Evolutionary conservation across 2,329 filamentous ascomycete species (phyloP), one percentile per base, ranked within the genome.

Genomic region (Macroventuria anomochaeta): DNA sequence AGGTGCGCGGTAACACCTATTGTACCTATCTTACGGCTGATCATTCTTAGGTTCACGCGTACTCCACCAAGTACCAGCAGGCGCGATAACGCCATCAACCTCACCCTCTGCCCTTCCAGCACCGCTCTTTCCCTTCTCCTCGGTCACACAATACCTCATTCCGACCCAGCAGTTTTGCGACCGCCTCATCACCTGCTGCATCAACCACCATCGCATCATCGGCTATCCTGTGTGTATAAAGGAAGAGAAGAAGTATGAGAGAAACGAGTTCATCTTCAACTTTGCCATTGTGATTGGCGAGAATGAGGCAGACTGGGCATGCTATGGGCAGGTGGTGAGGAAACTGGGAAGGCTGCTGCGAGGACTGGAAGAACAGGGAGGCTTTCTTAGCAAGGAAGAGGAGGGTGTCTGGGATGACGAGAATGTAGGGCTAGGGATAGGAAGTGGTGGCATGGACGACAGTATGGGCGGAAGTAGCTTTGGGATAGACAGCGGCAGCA

Each of bases 211-310:
- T 75, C 86, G 88, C 53, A 86, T 99, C 49, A 83, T 99, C 28
- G 91, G 93, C 13, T 91, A 92, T 67, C 95, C 95, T 0, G 88
- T 97, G 46, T 93, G 91, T 71, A 91, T 97, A 70, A 63, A 72
- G 10, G 85, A 92, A 60, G 83, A 87, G 49, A 88, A 88, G 64
- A 88, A 88, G 63, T 96, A 97, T 70, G 86, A 89, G 69, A 88
- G 95, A 53, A 96, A 96, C 76, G 91, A 96, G 75, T 97, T 97
- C 80, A 96, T 97, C 71, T 99, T 97, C 84, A 97, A 97, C 75
- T 96, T 97, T 71, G 92, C 91, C 54, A 81, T 97, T 37, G 88
- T 96, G 23, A 81, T 96, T 42, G 84, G 89, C 43, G 83, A 86
- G 51, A 79, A 83, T 28, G 80, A 83, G 12, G 72, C 72, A 3